Evolutionary conservation across 768 basidiomycete species (phyloP).

Genomic region (Exsudoporus frostii): DNA sequence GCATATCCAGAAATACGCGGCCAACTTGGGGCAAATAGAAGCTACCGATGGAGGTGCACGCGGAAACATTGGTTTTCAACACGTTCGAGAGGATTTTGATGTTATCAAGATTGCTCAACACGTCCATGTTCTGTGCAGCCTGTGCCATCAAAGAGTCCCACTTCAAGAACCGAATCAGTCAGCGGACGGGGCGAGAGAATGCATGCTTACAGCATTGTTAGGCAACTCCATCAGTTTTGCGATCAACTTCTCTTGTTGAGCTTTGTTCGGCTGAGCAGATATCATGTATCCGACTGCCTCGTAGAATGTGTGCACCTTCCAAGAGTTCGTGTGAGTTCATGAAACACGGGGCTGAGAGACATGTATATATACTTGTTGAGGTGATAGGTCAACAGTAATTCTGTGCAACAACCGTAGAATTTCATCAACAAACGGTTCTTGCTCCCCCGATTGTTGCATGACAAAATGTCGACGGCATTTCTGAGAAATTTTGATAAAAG

Average conservation of each 20-base stretch:
- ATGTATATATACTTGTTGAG: constrained; percentile 58
- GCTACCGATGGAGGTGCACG: constrained; percentile 93
- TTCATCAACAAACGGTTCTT: constrained; percentile 97
- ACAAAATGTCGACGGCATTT: constrained; percentile 98
- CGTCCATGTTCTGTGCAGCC: constrained; percentile 89
- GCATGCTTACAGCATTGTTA: constrained; percentile 81
- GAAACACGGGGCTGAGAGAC: neutral
- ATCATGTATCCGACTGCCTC: constrained; percentile 99
- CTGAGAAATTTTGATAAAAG: constrained; percentile 99
- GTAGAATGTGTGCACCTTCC: constrained; percentile 91
- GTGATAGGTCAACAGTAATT: constrained; percentile 91
- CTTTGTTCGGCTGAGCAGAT: constrained; percentile 96
- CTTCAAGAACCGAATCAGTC: constrained; percentile 38
- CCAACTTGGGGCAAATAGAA: constrained; percentile 98
- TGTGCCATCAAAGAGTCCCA: constrained; percentile 98
- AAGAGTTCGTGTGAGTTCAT: constrained; percentile 8
- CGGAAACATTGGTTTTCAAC: constrained; percentile 97
- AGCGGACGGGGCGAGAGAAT: neutral
- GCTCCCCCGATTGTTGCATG: constrained; percentile 96
- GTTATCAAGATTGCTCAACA: constrained; percentile 86
- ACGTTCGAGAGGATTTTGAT: constrained; percentile 97
- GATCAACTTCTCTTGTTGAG: constrained; percentile 93
- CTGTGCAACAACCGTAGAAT: constrained; percentile 88
- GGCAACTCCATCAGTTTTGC: constrained; percentile 95
- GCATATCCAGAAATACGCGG: constrained; percentile 95